These are phyloP conservation scores for Phyllosticta paracitricarpa DNA, from an alignment of 2,329 filamentous ascomycete species.

Conservation along the genomic window DNA sequence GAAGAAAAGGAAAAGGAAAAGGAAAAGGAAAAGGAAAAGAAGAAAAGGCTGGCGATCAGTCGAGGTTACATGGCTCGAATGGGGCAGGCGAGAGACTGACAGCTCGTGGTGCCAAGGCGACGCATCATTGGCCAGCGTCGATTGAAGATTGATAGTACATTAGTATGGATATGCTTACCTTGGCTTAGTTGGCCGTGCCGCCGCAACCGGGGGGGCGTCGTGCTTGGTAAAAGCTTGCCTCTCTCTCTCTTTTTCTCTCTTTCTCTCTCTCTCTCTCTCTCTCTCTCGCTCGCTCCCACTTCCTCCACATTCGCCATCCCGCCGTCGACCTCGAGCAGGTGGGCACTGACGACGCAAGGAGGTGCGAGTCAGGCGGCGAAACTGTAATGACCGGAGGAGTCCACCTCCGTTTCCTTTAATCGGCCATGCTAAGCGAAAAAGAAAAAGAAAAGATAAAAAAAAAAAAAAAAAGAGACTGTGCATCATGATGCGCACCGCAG, in stretches of 20 bases:
- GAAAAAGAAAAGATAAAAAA: neutral
- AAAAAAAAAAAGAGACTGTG: no score
- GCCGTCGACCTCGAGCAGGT: no score
- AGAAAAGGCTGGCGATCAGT: neutral
- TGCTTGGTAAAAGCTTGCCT: neutral
- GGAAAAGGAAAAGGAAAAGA: neutral
- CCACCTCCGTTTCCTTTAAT: no score
- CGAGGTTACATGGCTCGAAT: neutral
- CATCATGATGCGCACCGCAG: no score
- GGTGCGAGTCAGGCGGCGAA: no score
- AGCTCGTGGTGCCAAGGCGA: neutral
- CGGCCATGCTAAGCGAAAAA: neutral
- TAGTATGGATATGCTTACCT: neutral
- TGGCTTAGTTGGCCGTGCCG: neutral
- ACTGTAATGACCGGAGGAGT: no score
- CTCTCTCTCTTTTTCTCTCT: no score
- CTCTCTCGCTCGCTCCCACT: no score
- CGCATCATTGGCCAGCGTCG: neutral
- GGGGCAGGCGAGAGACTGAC: neutral
- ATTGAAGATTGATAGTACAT: neutral
- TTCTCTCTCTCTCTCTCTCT: no score
- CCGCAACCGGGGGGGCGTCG: neutral
- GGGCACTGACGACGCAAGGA: no score
- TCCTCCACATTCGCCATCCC: neutral
- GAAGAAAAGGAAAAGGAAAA: neutral